Evolutionary conservation across 768 basidiomycete genomes (phyloP), one percentile per base, ranked within the genome.

Genomic region (Leccinum subgranulosum): DNA sequence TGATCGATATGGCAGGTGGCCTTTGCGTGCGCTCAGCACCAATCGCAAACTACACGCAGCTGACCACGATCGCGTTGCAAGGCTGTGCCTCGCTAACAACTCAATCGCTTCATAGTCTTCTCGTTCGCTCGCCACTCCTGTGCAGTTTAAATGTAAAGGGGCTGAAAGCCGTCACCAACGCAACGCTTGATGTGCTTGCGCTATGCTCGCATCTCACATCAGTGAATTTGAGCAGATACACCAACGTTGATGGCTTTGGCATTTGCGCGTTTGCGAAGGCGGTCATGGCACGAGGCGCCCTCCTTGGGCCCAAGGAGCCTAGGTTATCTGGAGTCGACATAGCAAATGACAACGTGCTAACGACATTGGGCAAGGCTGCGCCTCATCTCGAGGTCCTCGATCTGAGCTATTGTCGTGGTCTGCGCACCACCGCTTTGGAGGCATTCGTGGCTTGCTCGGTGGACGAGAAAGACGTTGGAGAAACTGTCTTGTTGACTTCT

Each of bases 361-460:
- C 23, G 23, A 23, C 23, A 3, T 23, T 23, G 23, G 23, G 23
- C 23, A 81, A 75, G 60, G 86, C 82, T 3, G 81, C 88, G 1
- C 89, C 90, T 19, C 75, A 77, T 64, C 79, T 95, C 21, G 89
- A 92, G 69, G 82, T 91, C 15, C 76, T 95, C 21, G 93, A 95
- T 70, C 73, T 94, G 60, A 90, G 88, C 72, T 88, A 90, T 65
- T 78, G 82, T 56, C 79, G 80, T 29, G 80, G 84, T 55, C 70
- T 94, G 57, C 87, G 86, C 67, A 92, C 93, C 68, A 86, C 88
- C 3, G 83, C 84, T 3, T 61, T 92, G 59, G 88, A 88, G 47
- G 87, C 85, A 3, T 86, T 91, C 67, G 84, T 92, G 5, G 74
- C 82, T 2, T 84, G 84, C 58, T 67, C 77, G 7, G 60, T 68